Evolutionary conservation across 768 basidiomycete species (phyloP).

Genomic region (Imleria badia): DNA sequence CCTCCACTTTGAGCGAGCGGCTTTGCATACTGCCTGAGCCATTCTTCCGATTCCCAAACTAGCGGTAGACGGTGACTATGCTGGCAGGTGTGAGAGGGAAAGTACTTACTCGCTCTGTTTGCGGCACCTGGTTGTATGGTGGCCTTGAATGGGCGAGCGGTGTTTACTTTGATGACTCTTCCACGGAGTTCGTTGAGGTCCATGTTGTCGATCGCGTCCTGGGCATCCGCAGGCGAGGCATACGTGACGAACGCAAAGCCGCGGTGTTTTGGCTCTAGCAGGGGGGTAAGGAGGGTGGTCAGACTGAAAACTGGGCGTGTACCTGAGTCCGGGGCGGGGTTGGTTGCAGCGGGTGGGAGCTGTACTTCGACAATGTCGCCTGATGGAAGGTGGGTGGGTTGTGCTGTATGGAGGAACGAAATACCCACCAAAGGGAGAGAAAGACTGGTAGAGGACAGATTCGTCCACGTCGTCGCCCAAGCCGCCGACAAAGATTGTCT

Average conservation of each 20-base stretch:
- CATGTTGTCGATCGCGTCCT: conserved; percentile 99
- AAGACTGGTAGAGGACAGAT: conserved; percentile 67
- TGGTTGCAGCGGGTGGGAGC: conserved; percentile 76
- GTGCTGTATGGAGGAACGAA: too few relatives aligned
- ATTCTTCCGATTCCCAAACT: conserved; percentile 98
- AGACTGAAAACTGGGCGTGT: not conserved
- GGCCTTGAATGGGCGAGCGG: conserved; percentile 81
- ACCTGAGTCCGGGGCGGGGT: conserved; percentile 65
- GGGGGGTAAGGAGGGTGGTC: not conserved
- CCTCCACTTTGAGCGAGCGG: conserved; percentile 76
- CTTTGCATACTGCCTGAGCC: conserved; percentile 81
- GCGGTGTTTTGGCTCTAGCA: conserved; percentile 73
- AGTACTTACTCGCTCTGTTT: conserved; percentile 71
- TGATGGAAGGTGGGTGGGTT: conserved; percentile 31
- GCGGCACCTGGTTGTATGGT: conserved; percentile 58
- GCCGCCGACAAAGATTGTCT: conserved; percentile 83
- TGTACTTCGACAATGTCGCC: conserved; percentile 94
- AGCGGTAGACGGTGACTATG: conserved; percentile 5
- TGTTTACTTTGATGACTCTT: conserved; percentile 75
- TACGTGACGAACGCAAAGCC: conserved; percentile 95
- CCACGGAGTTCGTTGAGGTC: conserved; percentile 88
- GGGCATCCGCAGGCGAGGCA: conserved; percentile 75
- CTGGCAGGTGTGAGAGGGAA: conserved; percentile 1
- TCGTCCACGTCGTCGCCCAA: conserved; percentile 86
- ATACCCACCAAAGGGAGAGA: conserved; percentile 81